A percentile compares a stretch with the other conserved stretches of the same genome.
Evolutionary conservation across 1,284 basidiomycete genomes (phyloP).

Genomic region (Kalmanozyma brasiliensis): DNA sequence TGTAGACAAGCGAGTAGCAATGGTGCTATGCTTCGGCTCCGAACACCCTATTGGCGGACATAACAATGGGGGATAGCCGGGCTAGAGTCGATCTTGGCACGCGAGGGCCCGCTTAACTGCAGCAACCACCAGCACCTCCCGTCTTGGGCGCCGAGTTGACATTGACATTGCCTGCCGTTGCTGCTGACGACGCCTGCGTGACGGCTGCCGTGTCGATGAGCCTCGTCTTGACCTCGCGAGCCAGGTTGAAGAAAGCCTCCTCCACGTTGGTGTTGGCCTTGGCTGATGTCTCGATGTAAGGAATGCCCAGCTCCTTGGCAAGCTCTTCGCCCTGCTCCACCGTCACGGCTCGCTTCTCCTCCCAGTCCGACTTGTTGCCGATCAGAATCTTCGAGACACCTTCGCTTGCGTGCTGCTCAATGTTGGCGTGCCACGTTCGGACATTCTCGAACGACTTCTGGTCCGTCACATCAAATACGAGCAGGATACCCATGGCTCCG

Average conservation of each 20-base stretch:
- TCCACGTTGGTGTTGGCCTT: constrained; percentile 98
- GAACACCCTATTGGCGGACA: too few species aligned
- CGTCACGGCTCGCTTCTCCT: constrained; percentile 91
- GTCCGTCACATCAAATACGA: constrained; percentile 99
- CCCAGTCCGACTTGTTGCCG: constrained; percentile 99
- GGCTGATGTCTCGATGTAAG: constrained; percentile 97
- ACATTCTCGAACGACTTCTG: constrained; percentile 98
- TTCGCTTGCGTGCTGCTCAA: constrained; percentile 98
- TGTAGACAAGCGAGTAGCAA: too few species aligned
- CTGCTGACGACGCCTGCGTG: constrained; percentile 34
- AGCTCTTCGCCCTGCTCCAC: constrained; percentile 79
- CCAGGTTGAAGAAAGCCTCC: constrained; percentile 97
- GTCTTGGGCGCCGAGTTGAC: constrained; percentile 47
- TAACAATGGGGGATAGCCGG: too few species aligned
- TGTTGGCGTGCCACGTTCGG: constrained; percentile 97
- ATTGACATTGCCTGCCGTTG: constrained; percentile 46
- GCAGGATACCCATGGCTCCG: constrained; percentile 97
- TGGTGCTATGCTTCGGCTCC: too few species aligned
- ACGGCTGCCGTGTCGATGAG: constrained; percentile 78
- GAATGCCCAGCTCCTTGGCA: constrained; percentile 87
- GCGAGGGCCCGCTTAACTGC: constrained; percentile 8
- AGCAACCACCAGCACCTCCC: constrained; percentile 34
- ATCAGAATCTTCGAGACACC: constrained; percentile 99
- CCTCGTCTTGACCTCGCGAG: constrained; percentile 82
- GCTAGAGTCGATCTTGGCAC: too few species aligned